phyloP scores from a whole-genome alignment of 1,139 yeast genomes.

The Saccharomyces hybrid region DNA sequence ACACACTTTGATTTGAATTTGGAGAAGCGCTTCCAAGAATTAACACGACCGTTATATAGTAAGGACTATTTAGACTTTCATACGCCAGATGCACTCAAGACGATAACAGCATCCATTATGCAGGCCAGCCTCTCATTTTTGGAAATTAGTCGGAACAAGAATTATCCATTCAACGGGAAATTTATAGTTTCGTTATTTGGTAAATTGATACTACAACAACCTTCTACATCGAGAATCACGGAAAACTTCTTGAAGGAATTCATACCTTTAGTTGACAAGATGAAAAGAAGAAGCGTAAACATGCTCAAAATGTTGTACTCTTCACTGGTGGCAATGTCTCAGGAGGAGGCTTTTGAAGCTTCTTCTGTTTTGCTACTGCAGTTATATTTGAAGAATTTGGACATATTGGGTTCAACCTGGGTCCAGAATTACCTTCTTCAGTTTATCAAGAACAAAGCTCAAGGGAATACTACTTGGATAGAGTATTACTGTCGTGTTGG shows the following conservation, averaged over 20 bases:
- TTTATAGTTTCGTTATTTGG: conserved; percentile 6
- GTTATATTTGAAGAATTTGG: conserved; percentile 16
- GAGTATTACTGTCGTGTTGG: conserved; percentile 23
- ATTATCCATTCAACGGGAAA: conserved; percentile 10
- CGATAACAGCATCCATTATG: neutral
- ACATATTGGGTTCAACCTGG: conserved; percentile 20
- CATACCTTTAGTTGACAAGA: neutral
- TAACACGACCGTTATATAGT: conserved; percentile 14
- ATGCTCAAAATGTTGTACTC: conserved; percentile 7
- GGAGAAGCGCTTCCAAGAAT: conserved; percentile 21
- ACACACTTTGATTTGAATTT: conserved; percentile 16
- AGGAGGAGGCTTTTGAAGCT: conserved; percentile 4
- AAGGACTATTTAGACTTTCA: conserved; percentile 4
- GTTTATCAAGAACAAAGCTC: conserved; percentile 13
- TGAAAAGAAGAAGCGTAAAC: neutral
- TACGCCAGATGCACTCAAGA: conserved; percentile 3
- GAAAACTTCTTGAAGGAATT: conserved; percentile 6
- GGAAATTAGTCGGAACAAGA: conserved; percentile 11
- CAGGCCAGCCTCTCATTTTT: conserved; percentile 9
- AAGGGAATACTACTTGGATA: conserved; percentile 15
- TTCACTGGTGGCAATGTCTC: conserved; percentile 7
- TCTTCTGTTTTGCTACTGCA: conserved; percentile 8
- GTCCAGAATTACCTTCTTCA: conserved; percentile 22
- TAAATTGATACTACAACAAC: conserved; percentile 5
- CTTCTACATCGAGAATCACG: conserved; percentile 3